phyloP scores from a whole-genome alignment of 805 yeast genomes.

The Schwanniomyces pseudopolymorphus region DNA sequence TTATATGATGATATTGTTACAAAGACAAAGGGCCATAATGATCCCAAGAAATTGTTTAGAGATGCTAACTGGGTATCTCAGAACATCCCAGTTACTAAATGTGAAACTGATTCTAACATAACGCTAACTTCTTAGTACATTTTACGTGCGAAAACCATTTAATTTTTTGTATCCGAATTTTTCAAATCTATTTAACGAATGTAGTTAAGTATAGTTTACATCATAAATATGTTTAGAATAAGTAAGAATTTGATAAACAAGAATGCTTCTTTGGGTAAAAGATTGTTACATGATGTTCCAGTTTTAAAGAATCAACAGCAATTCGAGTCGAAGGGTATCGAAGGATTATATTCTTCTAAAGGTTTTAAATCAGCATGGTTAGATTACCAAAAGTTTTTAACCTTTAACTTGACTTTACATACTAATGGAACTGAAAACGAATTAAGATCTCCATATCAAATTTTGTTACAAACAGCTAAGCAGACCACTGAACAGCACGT shows the following conservation, averaged over 20 bases:
- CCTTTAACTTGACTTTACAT: slow-evolving; percentile 57
- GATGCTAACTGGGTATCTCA: slow-evolving; percentile 73
- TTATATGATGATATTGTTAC: slow-evolving; percentile 30
- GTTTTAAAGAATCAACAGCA: slow-evolving; percentile 40
- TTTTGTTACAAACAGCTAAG: slow-evolving; percentile 64
- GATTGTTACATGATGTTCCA: slow-evolving; percentile 66
- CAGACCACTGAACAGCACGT: slow-evolving; percentile 62
- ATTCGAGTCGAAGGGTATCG: slow-evolving; percentile 50
- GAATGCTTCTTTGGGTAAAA: slow-evolving; percentile 8
- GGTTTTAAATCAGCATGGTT: slow-evolving; percentile 80
- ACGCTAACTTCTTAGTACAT: neutral
- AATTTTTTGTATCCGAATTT: slow-evolving; percentile 2
- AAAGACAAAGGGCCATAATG: slow-evolving; percentile 22
- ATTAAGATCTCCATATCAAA: slow-evolving; percentile 70
- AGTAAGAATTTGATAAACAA: neutral
- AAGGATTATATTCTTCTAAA: slow-evolving; percentile 60
- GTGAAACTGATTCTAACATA: slow-evolving; percentile 5
- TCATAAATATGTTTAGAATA: slow-evolving; percentile 4
- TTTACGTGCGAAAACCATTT: slow-evolving; percentile 1
- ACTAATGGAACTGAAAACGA: slow-evolving; percentile 83
- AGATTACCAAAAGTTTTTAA: slow-evolving; percentile 68
- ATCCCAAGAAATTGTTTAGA: slow-evolving; percentile 54
- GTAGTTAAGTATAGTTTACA: neutral
- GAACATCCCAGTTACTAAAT: slow-evolving; percentile 48
- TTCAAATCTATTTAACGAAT: slow-evolving; percentile 2